These are phyloP conservation scores for Tagetes erecta DNA, from an alignment of 129 eudicot genomes.

Conservation along the genomic window DNA sequence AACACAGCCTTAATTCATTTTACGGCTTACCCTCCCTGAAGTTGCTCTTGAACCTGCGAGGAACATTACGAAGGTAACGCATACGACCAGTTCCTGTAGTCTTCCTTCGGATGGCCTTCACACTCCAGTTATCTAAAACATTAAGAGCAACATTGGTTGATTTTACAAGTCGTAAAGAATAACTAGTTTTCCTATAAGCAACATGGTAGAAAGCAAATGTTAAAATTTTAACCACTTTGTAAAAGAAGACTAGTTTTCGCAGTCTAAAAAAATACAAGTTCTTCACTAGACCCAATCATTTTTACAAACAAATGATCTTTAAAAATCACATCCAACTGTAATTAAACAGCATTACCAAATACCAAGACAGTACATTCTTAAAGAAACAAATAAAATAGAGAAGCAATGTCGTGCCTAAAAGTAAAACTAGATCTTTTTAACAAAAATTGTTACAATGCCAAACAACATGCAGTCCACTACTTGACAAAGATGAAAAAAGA, in stretches of 20 bases:
- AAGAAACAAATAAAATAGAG: too few relatives aligned
- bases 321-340: too few relatives aligned
- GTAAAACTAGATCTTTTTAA: neutral
- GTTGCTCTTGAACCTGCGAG: conserved; percentile 65
- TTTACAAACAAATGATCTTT: too few relatives aligned
- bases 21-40: conserved; percentile 59
- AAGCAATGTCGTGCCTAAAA: too few relatives aligned
- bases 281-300: too few relatives aligned
- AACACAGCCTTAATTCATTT: neutral
- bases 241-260: neutral
- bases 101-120: conserved; percentile 59
- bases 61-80: conserved; percentile 73
- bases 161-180: neutral
- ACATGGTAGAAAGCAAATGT: neutral
- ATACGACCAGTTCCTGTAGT: conserved; percentile 79
- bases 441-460: neutral
- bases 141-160: neutral
- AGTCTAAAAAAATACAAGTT: neutral
- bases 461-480: neutral
- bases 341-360: too few relatives aligned
- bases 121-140: conserved; percentile 54
- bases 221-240: neutral
- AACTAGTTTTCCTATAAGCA: neutral
- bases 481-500: neutral
- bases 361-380: too few relatives aligned